These are phyloP conservation scores for Penicillium italicum DNA, from an alignment of 2,329 filamentous ascomycete species.

Conservation along the genomic window DNA sequence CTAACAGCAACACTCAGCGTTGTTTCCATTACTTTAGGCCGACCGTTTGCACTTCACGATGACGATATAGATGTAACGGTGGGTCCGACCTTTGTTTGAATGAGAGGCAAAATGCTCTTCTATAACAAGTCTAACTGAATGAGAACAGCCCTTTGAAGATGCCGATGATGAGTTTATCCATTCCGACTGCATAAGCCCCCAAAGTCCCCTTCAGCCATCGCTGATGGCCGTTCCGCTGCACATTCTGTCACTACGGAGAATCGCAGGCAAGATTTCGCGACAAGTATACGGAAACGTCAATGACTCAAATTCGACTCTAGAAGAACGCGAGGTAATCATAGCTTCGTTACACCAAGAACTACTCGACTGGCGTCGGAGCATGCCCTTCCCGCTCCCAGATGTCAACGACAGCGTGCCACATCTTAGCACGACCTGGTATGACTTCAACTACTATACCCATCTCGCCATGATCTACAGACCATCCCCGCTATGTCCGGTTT, in stretches of 20 bases:
- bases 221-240: constrained; percentile 43
- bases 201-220: constrained; percentile 31
- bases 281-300: constrained; percentile 24
- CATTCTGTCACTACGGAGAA: constrained; percentile 41
- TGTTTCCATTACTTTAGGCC: constrained; percentile 45
- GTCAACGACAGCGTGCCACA: constrained; percentile 43
- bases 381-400: constrained; percentile 46
- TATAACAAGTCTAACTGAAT: neutral
- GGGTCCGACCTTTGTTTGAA: neutral
- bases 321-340: neutral
- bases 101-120: fast-evolving
- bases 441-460: constrained; percentile 50
- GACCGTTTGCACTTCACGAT: constrained; percentile 48
- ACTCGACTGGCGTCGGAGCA: constrained; percentile 45
- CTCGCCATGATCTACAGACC: constrained; percentile 47
- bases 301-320: neutral
- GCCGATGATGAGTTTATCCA: constrained; percentile 38
- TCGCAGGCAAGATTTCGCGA: constrained; percentile 42
- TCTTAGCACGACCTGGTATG: constrained; percentile 46
- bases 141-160: constrained; percentile 37
- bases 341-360: constrained; percentile 36
- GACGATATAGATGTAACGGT: constrained; percentile 46
- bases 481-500: constrained; percentile 34
- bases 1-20: constrained; percentile 27
- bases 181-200: constrained; percentile 20